A percentile compares a stretch with the other conserved stretches of the same genome.
phyloP scores from a whole-genome alignment of 768 basidiomycete genomes.

The Mycena filopes region DNA sequence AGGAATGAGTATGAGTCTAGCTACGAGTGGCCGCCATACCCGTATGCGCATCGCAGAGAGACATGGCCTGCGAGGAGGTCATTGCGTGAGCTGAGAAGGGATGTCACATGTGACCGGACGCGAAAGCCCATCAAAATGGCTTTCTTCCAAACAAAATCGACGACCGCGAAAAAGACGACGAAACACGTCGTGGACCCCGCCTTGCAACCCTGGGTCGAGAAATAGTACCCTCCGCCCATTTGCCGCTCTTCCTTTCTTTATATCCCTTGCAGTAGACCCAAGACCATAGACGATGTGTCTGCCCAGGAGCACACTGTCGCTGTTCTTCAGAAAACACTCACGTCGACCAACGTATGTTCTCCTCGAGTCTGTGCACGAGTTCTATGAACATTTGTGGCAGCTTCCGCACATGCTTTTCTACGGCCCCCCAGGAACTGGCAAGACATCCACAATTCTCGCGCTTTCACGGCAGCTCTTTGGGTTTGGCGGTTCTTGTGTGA shows the following conservation, averaged over 20 bases:
- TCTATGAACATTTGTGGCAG: conserved; percentile 53
- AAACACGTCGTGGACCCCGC: conserved; percentile 64
- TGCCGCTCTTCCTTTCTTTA: neutral
- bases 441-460: conserved; percentile 98
- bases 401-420: conserved; percentile 99
- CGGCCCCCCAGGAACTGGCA: conserved; percentile 98
- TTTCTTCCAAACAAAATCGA: conserved; percentile 67
- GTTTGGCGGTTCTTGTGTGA: conserved; percentile 52
- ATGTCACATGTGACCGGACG: conserved; percentile 3
- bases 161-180: conserved; percentile 48
- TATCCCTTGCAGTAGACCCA: conserved; percentile 66
- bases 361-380: neutral
- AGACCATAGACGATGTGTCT: conserved; percentile 97
- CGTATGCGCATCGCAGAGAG: conserved; percentile 10
- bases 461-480: conserved; percentile 94
- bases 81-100: neutral
- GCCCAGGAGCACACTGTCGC: conserved; percentile 97
- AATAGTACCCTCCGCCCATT: conserved; percentile 71
- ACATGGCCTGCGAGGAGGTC: conserved; percentile 11
- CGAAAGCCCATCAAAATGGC: conserved; percentile 54
- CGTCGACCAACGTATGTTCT: conserved; percentile 85
- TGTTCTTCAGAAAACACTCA: conserved; percentile 90
- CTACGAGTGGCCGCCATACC: neutral
- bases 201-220: conserved; percentile 97
- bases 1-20: neutral